phyloP scores from a whole-genome alignment of 2,329 filamentous ascomycete species.

The Dactylellina leptospora region DNA sequence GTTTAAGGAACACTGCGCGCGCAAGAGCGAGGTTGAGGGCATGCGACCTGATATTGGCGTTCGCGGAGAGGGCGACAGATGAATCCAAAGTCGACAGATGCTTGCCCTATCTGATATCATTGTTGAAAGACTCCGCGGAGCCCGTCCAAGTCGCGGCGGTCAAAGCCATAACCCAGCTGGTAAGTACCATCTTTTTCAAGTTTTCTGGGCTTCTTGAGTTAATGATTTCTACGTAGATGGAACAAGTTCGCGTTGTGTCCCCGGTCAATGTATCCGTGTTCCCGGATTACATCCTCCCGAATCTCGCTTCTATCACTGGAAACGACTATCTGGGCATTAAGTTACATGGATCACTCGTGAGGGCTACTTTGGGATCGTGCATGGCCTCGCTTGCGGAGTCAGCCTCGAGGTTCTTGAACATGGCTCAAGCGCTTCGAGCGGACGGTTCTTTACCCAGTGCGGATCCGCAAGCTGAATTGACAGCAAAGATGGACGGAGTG shows the following conservation, averaged over 20 bases:
- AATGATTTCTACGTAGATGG: constrained; percentile 63
- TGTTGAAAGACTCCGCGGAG: constrained; percentile 83
- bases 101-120: constrained; percentile 83
- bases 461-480: constrained; percentile 82
- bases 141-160: constrained; percentile 86
- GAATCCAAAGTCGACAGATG: constrained; percentile 95
- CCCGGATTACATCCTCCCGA: constrained; percentile 73
- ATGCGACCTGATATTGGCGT: constrained; percentile 89
- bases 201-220: constrained; percentile 34
- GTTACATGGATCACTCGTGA: constrained; percentile 68
- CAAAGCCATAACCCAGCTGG: constrained; percentile 83
- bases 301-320: constrained; percentile 64
- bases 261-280: constrained; percentile 76
- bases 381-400: constrained; percentile 87
- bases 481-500: constrained; percentile 87
- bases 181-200: constrained; percentile 56
- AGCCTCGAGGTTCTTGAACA: constrained; percentile 83
- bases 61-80: constrained; percentile 88
- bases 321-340: constrained; percentile 49
- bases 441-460: constrained; percentile 81
- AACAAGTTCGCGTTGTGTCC: constrained; percentile 87
- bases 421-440: constrained; percentile 85
- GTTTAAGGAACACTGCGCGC: constrained; percentile 85
- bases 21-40: constrained; percentile 86
- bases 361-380: constrained; percentile 92